These are phyloP conservation scores for Knufia petricola DNA, from an alignment of 2,329 filamentous ascomycete genomes.

Conservation along the genomic window DNA sequence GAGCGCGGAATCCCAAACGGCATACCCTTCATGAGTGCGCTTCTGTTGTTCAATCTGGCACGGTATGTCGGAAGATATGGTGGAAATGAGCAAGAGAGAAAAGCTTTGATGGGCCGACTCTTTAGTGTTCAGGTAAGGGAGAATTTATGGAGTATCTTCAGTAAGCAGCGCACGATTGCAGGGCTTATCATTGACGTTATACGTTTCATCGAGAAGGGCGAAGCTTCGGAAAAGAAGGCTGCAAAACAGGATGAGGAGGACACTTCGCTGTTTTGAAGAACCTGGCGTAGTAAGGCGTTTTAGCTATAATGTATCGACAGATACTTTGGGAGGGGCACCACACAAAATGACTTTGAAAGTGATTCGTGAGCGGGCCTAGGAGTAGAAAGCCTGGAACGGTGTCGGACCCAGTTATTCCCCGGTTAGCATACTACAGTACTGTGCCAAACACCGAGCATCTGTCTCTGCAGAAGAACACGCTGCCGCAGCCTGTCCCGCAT, in stretches of 20 bases:
- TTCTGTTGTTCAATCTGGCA: conserved; percentile 40
- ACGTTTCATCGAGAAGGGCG: conserved; percentile 32
- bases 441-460: no score
- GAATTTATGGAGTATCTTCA: conserved; percentile 17
- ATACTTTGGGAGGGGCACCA: neutral
- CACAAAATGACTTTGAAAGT: neutral
- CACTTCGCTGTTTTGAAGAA: neutral
- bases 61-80: conserved; percentile 28
- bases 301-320: neutral
- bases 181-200: conserved; percentile 35
- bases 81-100: conserved; percentile 12
- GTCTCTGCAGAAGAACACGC: no score
- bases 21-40: conserved; percentile 37
- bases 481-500: no score
- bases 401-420: no score
- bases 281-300: neutral
- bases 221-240: conserved; percentile 11
- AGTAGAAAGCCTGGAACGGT: no score
- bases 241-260: conserved; percentile 12
- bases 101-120: conserved; percentile 14
- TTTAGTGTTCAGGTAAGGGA: conserved; percentile 16
- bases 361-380: no score
- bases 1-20: conserved; percentile 35
- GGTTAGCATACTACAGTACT: no score
- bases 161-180: conserved; percentile 30